Percentiles rank a stretch among this genome's conserved stretches.
Conservation (phyloP, 116 monocot genomes). For the Iris pallida region DNA sequence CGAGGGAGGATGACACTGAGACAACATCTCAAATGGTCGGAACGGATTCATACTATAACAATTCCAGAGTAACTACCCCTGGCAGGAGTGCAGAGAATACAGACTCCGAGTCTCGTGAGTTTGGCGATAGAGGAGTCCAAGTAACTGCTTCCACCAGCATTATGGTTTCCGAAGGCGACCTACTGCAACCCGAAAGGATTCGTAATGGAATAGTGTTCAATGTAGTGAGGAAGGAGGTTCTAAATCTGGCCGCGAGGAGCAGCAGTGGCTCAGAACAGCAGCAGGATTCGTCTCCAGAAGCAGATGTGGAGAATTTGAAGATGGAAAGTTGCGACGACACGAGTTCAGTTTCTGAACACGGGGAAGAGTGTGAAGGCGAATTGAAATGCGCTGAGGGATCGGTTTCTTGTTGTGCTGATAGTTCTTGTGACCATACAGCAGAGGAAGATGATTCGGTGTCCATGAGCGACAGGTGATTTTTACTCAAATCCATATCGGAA, state of each 20-base stretch:
- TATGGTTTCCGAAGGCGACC: conserved; percentile 46
- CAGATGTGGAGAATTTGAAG: conserved; percentile 43
- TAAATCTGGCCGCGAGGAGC: conserved; percentile 9
- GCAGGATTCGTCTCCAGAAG: conserved; percentile 13
- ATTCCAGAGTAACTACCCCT: conserved; percentile 10
- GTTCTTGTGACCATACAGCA: background rate
- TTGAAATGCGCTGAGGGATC: background rate
- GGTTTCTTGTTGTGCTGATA: background rate
- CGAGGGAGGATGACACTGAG: background rate
- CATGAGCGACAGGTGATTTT: too few relatives aligned
- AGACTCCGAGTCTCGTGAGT: conserved; percentile 11
- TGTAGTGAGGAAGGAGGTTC: conserved; percentile 47
- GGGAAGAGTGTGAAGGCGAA: conserved; percentile 21
- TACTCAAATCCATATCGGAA: too few relatives aligned
- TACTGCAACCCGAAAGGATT: conserved; percentile 43
- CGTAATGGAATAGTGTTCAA: conserved; percentile 46
- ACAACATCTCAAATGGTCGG: too few relatives aligned
- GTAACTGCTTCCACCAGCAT: conserved; percentile 24
- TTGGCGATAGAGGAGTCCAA: background rate
- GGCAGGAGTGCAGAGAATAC: conserved; percentile 21
- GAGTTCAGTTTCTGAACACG: conserved; percentile 50
- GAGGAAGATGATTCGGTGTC: background rate
- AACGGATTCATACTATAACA: background rate
- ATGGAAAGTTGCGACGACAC: conserved; percentile 50
- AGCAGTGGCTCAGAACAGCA: conserved; percentile 27